Conservation (phyloP, 768 basidiomycete genomes). For the Xerocomellus dryophilus region DNA sequence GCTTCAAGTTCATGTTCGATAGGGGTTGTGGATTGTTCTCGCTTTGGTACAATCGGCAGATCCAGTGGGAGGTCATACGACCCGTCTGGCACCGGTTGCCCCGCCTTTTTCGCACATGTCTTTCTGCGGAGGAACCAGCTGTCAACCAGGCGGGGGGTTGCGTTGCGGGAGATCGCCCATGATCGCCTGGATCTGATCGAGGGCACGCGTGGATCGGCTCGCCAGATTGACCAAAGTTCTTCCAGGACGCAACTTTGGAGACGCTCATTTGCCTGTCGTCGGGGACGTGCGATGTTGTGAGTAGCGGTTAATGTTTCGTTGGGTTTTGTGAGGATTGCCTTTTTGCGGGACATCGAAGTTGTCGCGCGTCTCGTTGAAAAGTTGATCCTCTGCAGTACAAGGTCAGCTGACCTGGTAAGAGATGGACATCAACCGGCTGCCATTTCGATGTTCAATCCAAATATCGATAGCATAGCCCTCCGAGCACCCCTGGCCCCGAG, state of each 20-base stretch:
- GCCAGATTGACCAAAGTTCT: constrained; percentile 33
- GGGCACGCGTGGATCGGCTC: constrained; percentile 26
- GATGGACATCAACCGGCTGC: no score
- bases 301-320: neutral
- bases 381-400: no score
- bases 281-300: neutral
- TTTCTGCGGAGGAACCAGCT: constrained; percentile 30
- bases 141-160: constrained; percentile 18
- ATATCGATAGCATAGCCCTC: no score
- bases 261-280: constrained; percentile 8
- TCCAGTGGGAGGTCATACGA: constrained; percentile 23
- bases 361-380: no score
- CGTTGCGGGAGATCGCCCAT: constrained; percentile 26
- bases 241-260: constrained; percentile 11
- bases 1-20: neutral
- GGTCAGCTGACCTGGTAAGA: no score
- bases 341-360: constrained; percentile 10
- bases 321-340: neutral
- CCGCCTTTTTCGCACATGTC: constrained; percentile 22
- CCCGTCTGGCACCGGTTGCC: constrained; percentile 16
- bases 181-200: constrained; percentile 25
- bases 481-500: no score
- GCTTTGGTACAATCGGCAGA: constrained; percentile 1
- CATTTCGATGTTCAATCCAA: no score
- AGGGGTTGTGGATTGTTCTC: constrained; percentile 8